Percentiles rank a stretch among this genome's conserved stretches.
phyloP scores from a whole-genome alignment of 1,284 basidiomycete species.

The Irpex sp. region DNA sequence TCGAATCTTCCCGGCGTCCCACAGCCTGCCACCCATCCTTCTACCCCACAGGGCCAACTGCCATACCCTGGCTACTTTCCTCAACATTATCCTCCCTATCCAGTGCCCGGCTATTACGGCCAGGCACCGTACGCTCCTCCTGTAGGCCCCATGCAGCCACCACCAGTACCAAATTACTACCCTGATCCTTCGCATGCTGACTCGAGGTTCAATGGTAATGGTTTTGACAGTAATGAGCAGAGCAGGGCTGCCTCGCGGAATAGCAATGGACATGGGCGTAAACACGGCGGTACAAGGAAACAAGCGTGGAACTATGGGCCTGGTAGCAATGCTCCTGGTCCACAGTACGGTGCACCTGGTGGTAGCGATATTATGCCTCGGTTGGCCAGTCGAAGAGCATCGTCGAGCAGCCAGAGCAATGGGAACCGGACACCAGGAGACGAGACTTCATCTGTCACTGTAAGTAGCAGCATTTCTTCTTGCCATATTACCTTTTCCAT shows the following conservation, averaged over 20 bases:
- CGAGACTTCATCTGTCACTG: slow-evolving; percentile 69
- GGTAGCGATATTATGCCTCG: slow-evolving; percentile 50
- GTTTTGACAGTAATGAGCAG: slow-evolving; percentile 24
- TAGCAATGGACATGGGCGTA: slow-evolving; percentile 28
- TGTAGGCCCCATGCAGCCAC: slow-evolving; percentile 28
- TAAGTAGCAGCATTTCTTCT: slow-evolving; percentile 36
- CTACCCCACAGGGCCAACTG: slow-evolving; percentile 23
- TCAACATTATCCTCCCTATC: slow-evolving; percentile 37
- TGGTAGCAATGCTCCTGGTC: slow-evolving; percentile 40
- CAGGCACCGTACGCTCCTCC: slow-evolving; percentile 19
- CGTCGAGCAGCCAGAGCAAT: slow-evolving; percentile 47
- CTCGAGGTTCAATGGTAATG: slow-evolving; percentile 14
- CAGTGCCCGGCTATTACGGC: slow-evolving; percentile 45
- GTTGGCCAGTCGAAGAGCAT: slow-evolving; percentile 48
- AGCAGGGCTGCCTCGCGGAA: slow-evolving; percentile 31
- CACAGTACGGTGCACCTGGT: background rate
- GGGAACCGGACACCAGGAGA: slow-evolving; percentile 64
- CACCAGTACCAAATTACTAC: slow-evolving; percentile 27
- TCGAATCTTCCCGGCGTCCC: slow-evolving; percentile 3
- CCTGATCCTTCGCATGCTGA: slow-evolving; percentile 13
- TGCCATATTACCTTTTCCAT: background rate
- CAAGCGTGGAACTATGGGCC: slow-evolving; percentile 68
- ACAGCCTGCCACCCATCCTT: slow-evolving; percentile 7
- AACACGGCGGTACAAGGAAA: slow-evolving; percentile 42
- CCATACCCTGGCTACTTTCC: slow-evolving; percentile 37